Evolutionary conservation across 2,329 filamentous ascomycete species (phyloP), one percentile per base, ranked within the genome.

Genomic region (Microcyclospora tardicrescens): DNA sequence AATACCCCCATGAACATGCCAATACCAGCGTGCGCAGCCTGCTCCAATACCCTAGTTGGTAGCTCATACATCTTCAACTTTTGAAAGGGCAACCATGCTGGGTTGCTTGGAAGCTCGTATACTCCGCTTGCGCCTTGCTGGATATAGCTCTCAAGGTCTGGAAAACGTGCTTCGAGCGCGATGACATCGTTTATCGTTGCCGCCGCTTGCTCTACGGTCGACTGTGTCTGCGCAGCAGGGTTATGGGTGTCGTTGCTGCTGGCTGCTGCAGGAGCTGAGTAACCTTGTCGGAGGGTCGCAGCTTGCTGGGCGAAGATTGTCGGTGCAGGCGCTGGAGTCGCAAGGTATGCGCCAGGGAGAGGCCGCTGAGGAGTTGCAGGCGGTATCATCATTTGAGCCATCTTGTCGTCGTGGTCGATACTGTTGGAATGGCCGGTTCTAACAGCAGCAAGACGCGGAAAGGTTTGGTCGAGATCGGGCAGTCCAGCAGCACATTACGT

Each of bases 1-100:
- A 98, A 96, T 28, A 98, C 68, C 9, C 93, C 93, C 82, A 98
- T 93, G 54, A 77, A 75, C n/a, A 87, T 94, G 42, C 81, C 80
- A 16, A 95, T 77, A 56, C 93, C 79, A 41, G 84, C 82, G 37
- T 76, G 71, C 52, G 98, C 93, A 60, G 93, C 89, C 57, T 94
- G 86, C 51, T 93, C 82, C 55, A 96, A 89, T 37, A 98, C 82
- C 53, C 78, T 76, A 50, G 95, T 86, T 35, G 91, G 91, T 38
- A 98, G 89, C 51, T 83, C 79, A 63, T 94, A 89, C 62, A 81
- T 83, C 51, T 83, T 80, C 19, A 81, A 75, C 61, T 82, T 84
- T 57, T 94, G 82, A 58, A 95, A 98, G 1, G 91, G 91, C 32
- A 82, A 77, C 82, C 86, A 91, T 44, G 86, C 73, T 49, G 71